Evolutionary conservation across 352 stramenopile species (phyloP), one percentile per base, ranked within the genome.

Genomic region (Blastocystis sp.): DNA sequence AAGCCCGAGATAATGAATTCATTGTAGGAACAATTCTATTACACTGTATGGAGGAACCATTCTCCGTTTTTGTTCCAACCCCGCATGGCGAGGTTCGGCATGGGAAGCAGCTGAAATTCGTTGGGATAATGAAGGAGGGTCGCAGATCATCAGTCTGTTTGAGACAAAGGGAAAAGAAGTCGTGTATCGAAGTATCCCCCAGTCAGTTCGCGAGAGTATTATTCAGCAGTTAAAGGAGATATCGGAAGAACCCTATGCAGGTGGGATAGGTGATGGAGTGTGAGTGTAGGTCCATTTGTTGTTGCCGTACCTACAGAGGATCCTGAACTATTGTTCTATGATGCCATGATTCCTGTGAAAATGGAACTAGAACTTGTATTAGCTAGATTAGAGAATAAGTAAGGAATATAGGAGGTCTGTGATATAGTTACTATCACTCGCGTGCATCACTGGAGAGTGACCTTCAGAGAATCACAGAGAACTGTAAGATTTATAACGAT

Each of bases 101-200:
- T 83, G 49, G 27, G 71, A 83, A 27, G 49, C 46, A 16, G 71
- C 71, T 3, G 71, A 83, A 21, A 83, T 83, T 42, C 71, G 27
- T 11, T 83, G 71, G 71, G 71, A 83, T 12, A 54, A 54, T n/a
- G n/a, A 49, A n/a, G 71, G 52, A 32, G 71, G 71, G 7, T 43
- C 58, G 46, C 71, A 83, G 49, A 43, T 54, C 9, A 67, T 83
- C 24, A 83, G 71, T 54, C 49, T 83, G n/a, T 83, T 83, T 42
- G 71, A 83, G 71, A 83, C 71, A 0, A 58, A 61, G 37, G 32
- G 32, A n/a, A 3, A 27, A 24, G 19, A 63, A 59, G 21, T 32
- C 27, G 7, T 0, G 14, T 12, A 27, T 27, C 42, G 51, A 27
- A 29, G 32, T 19, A 27, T 80, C 14, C 51, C 69, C 11, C 9